Base-by-base conservation (phyloP, 495 filamentous ascomycete genomes). In the Trichoderma orchidacearum region DNA sequence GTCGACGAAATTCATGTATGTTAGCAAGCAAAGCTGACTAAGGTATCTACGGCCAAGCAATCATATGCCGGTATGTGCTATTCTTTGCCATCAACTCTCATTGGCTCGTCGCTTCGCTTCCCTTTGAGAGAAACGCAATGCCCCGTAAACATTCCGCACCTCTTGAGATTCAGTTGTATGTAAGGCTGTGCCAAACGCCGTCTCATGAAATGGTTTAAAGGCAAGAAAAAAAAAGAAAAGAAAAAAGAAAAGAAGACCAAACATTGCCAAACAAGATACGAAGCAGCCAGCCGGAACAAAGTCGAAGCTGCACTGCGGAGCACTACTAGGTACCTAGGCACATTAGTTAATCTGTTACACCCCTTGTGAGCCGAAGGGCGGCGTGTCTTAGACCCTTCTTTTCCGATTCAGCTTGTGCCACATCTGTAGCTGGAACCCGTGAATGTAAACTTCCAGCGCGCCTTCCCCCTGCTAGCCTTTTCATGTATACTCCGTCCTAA, bases 311-410 rank as follows among this genome's bases (percentile, higher is more conserved):
- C n/a, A n/a, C n/a, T n/a, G n/a, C n/a, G n/a, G n/a, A n/a, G 41
- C 41, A 48, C 41, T 48, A 48, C n/a, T n/a, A n/a, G n/a, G n/a
- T n/a, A n/a, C n/a, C n/a, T n/a, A n/a, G n/a, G n/a, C n/a, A n/a
- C n/a, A n/a, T n/a, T n/a, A n/a, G n/a, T n/a, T n/a, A 48, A 5
- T 23, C 27, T 23, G 41, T 48, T 48, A 23, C 41, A 48, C 41
- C 41, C n/a, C 41, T 48, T 48, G 41, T 48, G 41, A 48, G 41
- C 41, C 41, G 41, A 48, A 23, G 32, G 36, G 36, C 36, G 41
- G 41, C 41, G 41, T 48, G 41, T 48, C 41, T 48, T 48, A 48
- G 41, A 48, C 41, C 41, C 41, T 48, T 48, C 41, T 9, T 48
- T 15, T 48, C 27, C 21, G 7, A 12, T 48, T 48, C 18, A 25